Conservation (phyloP, 257 asterid species). For the Lithospermum erythrorhizon region DNA sequence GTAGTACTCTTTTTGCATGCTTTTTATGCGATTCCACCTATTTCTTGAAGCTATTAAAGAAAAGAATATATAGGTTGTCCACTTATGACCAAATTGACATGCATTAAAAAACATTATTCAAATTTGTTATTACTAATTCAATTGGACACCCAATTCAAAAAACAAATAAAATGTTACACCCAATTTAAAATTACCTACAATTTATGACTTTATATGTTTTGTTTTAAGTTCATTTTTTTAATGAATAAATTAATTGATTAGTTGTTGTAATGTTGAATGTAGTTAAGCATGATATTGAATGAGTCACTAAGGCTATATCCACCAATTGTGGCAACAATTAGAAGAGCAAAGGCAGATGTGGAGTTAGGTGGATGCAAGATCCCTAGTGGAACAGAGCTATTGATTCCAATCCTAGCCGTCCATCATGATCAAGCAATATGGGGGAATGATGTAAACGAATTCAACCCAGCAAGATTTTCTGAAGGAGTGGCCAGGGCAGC, state of each 20-base stretch:
- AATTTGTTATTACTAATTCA: neutral
- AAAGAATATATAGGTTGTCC: neutral
- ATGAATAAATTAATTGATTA: too few relatives aligned
- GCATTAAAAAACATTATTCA: neutral
- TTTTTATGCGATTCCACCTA: neutral
- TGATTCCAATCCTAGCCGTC: conserved; percentile 35
- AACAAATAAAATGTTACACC: too few relatives aligned
- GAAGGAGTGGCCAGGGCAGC: conserved; percentile 31
- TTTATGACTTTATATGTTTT: neutral
- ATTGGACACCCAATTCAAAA: neutral
- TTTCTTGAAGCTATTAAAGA: neutral
- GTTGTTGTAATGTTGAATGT: conserved; percentile 1
- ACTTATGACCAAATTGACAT: neutral
- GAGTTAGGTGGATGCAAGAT: conserved; percentile 35
- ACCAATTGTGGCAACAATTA: conserved; percentile 31
- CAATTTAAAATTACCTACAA: too few relatives aligned
- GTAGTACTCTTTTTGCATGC: neutral
- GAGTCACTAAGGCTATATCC: conserved; percentile 36
- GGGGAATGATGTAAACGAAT: conserved; percentile 34
- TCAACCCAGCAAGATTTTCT: conserved; percentile 28
- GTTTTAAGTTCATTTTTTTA: too few relatives aligned
- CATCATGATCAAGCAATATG: conserved; percentile 35
- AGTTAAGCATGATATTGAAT: conserved; percentile 34
- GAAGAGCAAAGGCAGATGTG: conserved; percentile 31
- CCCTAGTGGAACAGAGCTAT: conserved; percentile 27